Evolutionary conservation across 2,329 filamentous ascomycete species (phyloP).

Genomic region (Moelleriella libera): DNA sequence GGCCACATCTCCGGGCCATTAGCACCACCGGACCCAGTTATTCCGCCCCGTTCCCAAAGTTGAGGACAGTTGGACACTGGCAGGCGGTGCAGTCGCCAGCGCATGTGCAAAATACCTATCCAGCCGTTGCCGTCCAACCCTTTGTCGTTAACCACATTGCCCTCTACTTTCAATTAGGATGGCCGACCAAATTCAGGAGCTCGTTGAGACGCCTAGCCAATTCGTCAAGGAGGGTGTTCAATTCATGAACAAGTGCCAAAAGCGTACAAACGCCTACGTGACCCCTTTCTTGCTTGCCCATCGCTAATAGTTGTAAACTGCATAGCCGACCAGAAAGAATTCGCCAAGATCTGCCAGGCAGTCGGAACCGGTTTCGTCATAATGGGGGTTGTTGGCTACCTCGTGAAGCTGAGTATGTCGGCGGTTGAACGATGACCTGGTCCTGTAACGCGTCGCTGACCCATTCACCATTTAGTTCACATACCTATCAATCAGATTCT

Average conservation of each 20-base stretch:
- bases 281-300: neutral
- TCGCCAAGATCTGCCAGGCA: slow-evolving; percentile 35
- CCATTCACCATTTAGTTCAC: slow-evolving; percentile 34
- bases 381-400: slow-evolving; percentile 56
- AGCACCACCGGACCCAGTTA: neutral
- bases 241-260: slow-evolving; percentile 48
- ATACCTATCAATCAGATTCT: slow-evolving; percentile 59
- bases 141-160: neutral
- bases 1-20: no score
- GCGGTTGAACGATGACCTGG: neutral
- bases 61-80: slow-evolving; percentile 4
- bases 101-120: neutral
- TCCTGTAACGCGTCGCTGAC: neutral
- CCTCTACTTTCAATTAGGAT: slow-evolving; percentile 21
- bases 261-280: slow-evolving; percentile 27
- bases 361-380: slow-evolving; percentile 57
- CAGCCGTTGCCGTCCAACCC: neutral
- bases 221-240: slow-evolving; percentile 48
- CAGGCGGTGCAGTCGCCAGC: neutral
- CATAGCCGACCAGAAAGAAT: slow-evolving; percentile 27
- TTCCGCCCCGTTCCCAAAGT: neutral
- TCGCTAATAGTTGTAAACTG: neutral
- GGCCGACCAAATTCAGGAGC: slow-evolving; percentile 56
- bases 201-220: slow-evolving; percentile 54
- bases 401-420: slow-evolving; percentile 52